Percentiles rank a stretch among this genome's conserved stretches.
Conservation (phyloP, 2,329 filamentous ascomycete species). For the Fusarium globosum region DNA sequence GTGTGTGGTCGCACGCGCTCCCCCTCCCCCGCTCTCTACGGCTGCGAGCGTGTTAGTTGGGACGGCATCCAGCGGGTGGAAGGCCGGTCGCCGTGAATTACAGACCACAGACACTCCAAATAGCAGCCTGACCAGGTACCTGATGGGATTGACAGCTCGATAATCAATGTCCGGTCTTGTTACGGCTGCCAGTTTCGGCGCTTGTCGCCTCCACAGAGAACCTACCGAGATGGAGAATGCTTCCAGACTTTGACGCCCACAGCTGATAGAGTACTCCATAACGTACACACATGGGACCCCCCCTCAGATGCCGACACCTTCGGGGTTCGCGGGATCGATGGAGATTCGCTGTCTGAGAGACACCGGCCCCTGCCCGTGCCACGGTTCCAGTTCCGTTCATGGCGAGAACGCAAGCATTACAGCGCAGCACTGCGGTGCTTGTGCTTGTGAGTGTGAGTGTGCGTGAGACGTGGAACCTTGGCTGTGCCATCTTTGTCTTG, state of each 20-base stretch:
- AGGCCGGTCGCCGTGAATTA: conserved; percentile 23
- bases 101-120: background rate
- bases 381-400: conserved; percentile 36
- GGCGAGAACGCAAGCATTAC: conserved; percentile 11
- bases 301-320: conserved; percentile 40
- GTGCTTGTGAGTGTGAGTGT: conserved; percentile 6
- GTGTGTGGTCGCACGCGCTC: conserved; percentile 31
- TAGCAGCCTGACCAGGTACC: conserved; percentile 6
- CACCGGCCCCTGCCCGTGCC: conserved; percentile 20
- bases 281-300: conserved; percentile 5
- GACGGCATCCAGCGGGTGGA: conserved; percentile 31
- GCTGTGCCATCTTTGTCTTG: conserved; percentile 16
- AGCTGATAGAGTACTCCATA: conserved; percentile 11
- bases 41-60: conserved; percentile 4
- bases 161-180: conserved; percentile 14
- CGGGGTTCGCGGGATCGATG: conserved; percentile 45
- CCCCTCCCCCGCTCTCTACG: conserved; percentile 30
- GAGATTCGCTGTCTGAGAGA: conserved; percentile 40
- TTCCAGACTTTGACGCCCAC: conserved; percentile 20
- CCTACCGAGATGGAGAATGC: conserved; percentile 17
- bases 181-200: conserved; percentile 6
- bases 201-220: conserved; percentile 1
- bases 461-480: conserved; percentile 40
- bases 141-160: background rate
- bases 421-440: conserved; percentile 10